phyloP scores from a whole-genome alignment of 495 filamentous ascomycete species.

The Neurospora africana region DNA sequence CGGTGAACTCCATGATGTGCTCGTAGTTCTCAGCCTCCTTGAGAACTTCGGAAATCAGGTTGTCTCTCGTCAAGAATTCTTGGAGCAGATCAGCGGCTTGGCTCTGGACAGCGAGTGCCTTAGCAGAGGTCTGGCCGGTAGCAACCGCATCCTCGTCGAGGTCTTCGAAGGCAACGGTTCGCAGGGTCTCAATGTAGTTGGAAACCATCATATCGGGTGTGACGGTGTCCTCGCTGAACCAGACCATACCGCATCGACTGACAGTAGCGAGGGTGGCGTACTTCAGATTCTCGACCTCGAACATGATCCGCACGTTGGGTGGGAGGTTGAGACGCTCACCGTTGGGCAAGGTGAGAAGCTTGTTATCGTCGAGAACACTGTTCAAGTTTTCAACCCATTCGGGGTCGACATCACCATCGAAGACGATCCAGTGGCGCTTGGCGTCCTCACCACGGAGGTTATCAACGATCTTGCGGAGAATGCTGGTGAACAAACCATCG shows the following conservation, averaged over 20 bases:
- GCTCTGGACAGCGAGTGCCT: conserved; percentile 62
- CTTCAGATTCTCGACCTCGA: conserved; percentile 96
- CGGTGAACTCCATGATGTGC: conserved; percentile 97
- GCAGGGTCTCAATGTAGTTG: conserved; percentile 78
- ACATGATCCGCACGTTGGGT: conserved; percentile 95
- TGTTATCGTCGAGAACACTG: conserved; percentile 98
- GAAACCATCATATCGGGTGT: conserved; percentile 83
- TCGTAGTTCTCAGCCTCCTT: conserved; percentile 64
- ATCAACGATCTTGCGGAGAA: conserved; percentile 94
- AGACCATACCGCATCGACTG: conserved; percentile 99
- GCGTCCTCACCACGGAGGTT: conserved; percentile 93
- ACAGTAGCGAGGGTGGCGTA: conserved; percentile 97
- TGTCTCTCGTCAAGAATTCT: conserved; percentile 61
- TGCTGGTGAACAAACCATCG: conserved; percentile 95
- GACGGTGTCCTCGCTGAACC: conserved; percentile 98
- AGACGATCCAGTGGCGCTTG: conserved; percentile 98
- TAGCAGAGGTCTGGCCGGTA: conserved; percentile 67
- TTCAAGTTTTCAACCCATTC: conserved; percentile 99
- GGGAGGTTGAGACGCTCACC: conserved; percentile 93
- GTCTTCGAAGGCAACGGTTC: conserved; percentile 77
- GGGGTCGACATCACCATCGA: conserved; percentile 96
- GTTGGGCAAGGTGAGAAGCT: conserved; percentile 89
- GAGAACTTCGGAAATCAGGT: conserved; percentile 68
- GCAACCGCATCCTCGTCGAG: conserved; percentile 82
- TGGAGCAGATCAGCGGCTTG: conserved; percentile 69